phyloP scores from a whole-genome alignment of 305 asterid genomes.

The Stenogyne calaminthoides region DNA sequence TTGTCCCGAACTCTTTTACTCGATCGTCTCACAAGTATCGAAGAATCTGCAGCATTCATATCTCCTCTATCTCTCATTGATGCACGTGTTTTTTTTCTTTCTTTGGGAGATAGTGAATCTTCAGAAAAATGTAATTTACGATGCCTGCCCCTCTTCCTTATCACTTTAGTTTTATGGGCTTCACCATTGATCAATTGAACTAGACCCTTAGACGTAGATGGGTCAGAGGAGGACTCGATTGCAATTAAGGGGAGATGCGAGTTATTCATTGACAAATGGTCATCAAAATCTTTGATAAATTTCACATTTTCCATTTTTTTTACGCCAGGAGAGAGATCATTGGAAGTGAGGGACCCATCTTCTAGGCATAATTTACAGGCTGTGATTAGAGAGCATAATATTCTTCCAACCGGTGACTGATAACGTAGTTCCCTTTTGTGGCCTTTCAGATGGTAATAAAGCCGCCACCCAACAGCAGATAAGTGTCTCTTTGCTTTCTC shows the following conservation, averaged over 20 bases:
- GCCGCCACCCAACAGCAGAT: conserved; percentile 59
- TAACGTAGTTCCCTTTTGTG: conserved; percentile 43
- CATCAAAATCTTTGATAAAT: conserved; percentile 27
- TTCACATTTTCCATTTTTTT: conserved; percentile 16
- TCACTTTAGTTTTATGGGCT: conserved; percentile 27
- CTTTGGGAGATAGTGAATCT: conserved; percentile 32
- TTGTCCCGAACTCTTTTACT: conserved; percentile 54
- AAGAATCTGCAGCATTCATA: conserved; percentile 36
- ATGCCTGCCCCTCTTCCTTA: conserved; percentile 38
- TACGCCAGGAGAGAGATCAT: conserved; percentile 20
- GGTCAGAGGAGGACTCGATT: conserved; percentile 32
- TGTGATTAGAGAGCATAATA: conserved; percentile 48
- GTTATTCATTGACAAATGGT: conserved; percentile 22
- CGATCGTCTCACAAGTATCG: conserved; percentile 41
- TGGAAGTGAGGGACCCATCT: conserved; percentile 19
- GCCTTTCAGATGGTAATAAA: conserved; percentile 26
- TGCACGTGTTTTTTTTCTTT: conserved; percentile 38
- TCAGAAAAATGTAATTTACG: conserved; percentile 27
- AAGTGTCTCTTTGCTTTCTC: conserved; percentile 67
- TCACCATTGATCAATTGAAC: conserved; percentile 29
- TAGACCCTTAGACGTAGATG: conserved; percentile 30
- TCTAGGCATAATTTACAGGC: conserved; percentile 54
- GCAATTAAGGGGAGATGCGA: conserved; percentile 36
- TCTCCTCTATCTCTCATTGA: conserved; percentile 33
- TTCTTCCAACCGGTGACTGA: conserved; percentile 52